Evolutionary conservation across 371 early-diverging fungal species (phyloP).

Genomic region (Chytridiales sp.): DNA sequence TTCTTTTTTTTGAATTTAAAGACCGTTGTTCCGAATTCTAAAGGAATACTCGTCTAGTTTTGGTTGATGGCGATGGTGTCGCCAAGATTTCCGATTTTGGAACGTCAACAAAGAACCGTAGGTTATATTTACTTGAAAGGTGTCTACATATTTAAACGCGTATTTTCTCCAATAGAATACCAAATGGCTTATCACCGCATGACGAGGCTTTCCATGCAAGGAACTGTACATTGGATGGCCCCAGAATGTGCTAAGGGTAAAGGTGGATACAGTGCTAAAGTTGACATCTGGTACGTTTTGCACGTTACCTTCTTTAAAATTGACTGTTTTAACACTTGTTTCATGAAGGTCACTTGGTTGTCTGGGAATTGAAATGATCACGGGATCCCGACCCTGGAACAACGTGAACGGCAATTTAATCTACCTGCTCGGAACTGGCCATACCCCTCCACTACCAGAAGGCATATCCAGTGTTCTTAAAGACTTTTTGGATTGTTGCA

Average conservation of each 20-base stretch:
- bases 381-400: conserved; percentile 85
- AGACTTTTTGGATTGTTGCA: conserved; percentile 28
- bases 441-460: conserved; percentile 36
- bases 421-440: conserved; percentile 40
- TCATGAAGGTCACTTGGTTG: conserved; percentile 71
- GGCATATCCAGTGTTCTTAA: conserved; percentile 18
- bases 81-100: conserved; percentile 99
- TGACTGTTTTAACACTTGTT: neutral
- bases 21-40: neutral
- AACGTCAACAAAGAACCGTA: conserved; percentile 72
- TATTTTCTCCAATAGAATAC: conserved; percentile 29
- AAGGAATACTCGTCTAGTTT: conserved; percentile 25
- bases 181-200: conserved; percentile 44
- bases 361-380: conserved; percentile 84
- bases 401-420: conserved; percentile 31
- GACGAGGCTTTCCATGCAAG: conserved; percentile 54
- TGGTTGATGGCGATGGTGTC: conserved; percentile 72
- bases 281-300: conserved; percentile 61
- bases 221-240: conserved; percentile 88
- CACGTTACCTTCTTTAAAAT: conserved; percentile 36
- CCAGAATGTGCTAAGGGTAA: conserved; percentile 87
- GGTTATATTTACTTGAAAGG: neutral
- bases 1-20: conserved; percentile 18
- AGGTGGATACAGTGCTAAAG: conserved; percentile 51
- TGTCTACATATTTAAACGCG: neutral